Percentiles rank a stretch among this genome's conserved stretches.
Evolutionary conservation across 257 asterid species (phyloP).

Genomic region (Nicotiana paniculata): DNA sequence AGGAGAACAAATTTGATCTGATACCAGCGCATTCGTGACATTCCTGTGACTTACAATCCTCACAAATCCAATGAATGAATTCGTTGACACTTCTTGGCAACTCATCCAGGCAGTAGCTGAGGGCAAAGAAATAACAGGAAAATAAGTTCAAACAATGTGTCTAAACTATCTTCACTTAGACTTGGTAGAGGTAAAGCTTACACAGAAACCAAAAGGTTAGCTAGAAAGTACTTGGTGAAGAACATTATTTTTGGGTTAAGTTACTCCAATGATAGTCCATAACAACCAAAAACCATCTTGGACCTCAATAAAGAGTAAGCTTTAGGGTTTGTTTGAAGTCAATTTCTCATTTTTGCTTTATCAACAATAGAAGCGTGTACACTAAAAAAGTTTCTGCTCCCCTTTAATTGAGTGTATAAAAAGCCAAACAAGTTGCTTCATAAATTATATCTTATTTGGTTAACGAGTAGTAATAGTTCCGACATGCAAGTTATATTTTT

Average conservation of each 20-base stretch:
- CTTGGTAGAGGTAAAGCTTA: too few species aligned
- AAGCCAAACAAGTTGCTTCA: background rate
- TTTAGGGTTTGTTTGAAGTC: background rate
- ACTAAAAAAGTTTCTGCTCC: background rate
- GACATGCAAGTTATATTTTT: too few species aligned
- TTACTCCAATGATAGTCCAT: background rate
- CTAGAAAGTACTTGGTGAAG: background rate
- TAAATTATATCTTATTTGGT: background rate
- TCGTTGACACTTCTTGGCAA: constrained; percentile 48
- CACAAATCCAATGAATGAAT: constrained; percentile 63
- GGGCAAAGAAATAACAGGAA: background rate
- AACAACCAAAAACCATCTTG: background rate
- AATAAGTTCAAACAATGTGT: background rate
- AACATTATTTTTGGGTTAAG: too few species aligned
- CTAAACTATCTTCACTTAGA: background rate
- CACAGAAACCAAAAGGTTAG: background rate
- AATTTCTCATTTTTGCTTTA: too few species aligned
- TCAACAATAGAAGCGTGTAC: background rate
- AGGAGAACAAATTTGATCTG: background rate
- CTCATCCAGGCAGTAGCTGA: constrained; percentile 58
- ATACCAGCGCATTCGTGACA: background rate
- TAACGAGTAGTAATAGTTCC: background rate
- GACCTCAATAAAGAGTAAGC: background rate
- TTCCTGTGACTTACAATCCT: constrained; percentile 32
- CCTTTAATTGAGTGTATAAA: background rate